Evolutionary conservation across 2,329 filamentous ascomycete genomes (phyloP), one percentile per base, ranked within the genome.

Genomic region (Pezicula carpinea): DNA sequence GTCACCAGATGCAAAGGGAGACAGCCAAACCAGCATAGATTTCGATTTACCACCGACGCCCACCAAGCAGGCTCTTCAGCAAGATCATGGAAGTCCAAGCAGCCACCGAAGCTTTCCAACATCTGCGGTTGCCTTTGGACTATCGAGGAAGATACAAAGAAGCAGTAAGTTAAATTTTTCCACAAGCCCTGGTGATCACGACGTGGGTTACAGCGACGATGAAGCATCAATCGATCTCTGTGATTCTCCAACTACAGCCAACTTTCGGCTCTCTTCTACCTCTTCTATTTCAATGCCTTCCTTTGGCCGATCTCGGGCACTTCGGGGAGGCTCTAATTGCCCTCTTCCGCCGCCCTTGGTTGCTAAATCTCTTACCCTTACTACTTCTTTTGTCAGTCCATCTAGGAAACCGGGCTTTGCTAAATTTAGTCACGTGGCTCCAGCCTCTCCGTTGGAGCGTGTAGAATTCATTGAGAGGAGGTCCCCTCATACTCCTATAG

Each of bases 1-100:
- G 34, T 65, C 62, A 38, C 61, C 62, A 34, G 88, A 95, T 42
- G 70, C 77, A 48, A 76, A 79, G 54, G 72, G 76, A 54, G 79
- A 82, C 48, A 76, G 73, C 54, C 80, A 83, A 56, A 66, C 70
- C 5, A 74, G 76, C 44, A 72, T 69, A 15, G 88, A 91, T 48
- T 75, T 70, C 33, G 90, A 96, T 42, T 73, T 92, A 48, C 91
- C 92, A n/a, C 91, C 92, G 1, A 99, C 93, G 1, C 93, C 93
- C 1, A 97, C 93, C 0, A 97, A 96, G 66, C 81, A 81, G 55
- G 66, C 70, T 63, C 49, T 57, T 8, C 48, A 53, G 11, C 48
- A 55, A 35, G 39, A 49, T 17, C 55, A 55, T 43, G 61, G 59
- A 13, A 64, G 62, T 43, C 62, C 60, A 5, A 62, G 58, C 35